phyloP scores from a whole-genome alignment of 176 grass and related monocot genomes.

The Musa acuminata region DNA sequence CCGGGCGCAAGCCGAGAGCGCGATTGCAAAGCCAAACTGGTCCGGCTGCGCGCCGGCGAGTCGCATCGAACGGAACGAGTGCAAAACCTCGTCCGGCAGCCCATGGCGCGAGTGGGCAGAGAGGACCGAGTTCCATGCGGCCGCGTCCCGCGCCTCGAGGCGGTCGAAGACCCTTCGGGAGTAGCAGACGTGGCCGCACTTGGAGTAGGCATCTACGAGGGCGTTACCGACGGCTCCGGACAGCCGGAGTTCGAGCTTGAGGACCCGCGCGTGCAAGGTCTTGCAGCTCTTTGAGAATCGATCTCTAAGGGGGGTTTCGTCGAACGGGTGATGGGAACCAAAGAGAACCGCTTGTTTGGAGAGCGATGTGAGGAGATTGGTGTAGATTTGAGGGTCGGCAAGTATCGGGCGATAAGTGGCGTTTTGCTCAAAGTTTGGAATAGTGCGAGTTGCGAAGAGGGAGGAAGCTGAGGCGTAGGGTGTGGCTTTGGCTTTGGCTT shows the following conservation, averaged over 20 bases:
- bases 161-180: conserved; percentile 26
- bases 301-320: conserved; percentile 8
- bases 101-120: conserved; percentile 29
- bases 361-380: conserved; percentile 26
- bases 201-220: conserved; percentile 47
- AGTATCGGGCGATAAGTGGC: neutral
- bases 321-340: conserved; percentile 25
- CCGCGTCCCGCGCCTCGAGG: conserved; percentile 1
- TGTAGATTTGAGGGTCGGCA: conserved; percentile 8
- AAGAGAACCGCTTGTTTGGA: conserved; percentile 13
- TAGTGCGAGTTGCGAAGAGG: neutral
- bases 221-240: conserved; percentile 17
- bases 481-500: neutral
- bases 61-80: conserved; percentile 25
- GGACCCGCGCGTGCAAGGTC: conserved; percentile 23
- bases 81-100: conserved; percentile 25
- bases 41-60: conserved; percentile 15
- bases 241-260: conserved; percentile 27
- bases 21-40: conserved; percentile 43
- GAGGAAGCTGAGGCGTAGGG: too few relatives aligned
- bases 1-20: conserved; percentile 35
- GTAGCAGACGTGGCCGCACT: conserved; percentile 24
- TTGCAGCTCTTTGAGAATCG: conserved; percentile 25
- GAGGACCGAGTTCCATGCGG: conserved; percentile 37
- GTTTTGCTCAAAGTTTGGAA: neutral